phyloP scores from a whole-genome alignment of 768 basidiomycete genomes.

The Phanerochaete sordida region DNA sequence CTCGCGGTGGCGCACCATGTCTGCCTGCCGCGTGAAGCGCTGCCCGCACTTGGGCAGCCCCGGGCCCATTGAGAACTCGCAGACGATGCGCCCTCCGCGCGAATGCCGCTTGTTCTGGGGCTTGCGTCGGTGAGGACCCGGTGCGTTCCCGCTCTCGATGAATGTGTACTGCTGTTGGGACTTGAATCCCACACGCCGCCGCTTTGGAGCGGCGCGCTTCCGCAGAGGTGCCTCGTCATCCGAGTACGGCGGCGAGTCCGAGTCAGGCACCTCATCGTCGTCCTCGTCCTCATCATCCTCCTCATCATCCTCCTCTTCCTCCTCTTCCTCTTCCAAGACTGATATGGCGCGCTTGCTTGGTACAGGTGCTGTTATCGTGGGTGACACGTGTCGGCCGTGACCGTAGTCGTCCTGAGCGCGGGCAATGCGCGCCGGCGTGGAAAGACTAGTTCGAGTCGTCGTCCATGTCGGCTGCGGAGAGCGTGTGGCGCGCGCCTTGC shows the following conservation, averaged over 20 bases:
- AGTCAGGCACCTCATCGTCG: neutral
- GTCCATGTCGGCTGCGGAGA: neutral
- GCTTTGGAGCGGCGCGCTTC: neutral
- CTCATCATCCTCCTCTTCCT: neutral
- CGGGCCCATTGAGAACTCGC: neutral
- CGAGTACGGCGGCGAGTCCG: neutral
- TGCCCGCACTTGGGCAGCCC: neutral
- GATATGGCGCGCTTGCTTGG: neutral
- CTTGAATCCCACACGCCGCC: neutral
- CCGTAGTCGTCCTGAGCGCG: neutral
- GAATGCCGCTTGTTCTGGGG: neutral
- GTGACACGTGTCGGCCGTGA: neutral
- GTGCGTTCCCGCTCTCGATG: neutral
- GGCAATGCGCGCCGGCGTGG: neutral
- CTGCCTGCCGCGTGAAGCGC: slow-evolving; percentile 2
- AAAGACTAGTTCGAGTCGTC: neutral
- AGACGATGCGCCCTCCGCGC: neutral
- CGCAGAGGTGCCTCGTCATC: neutral
- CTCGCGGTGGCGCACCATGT: slow-evolving; percentile 3
- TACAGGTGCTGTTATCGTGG: neutral
- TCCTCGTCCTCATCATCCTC: neutral
- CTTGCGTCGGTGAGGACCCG: neutral
- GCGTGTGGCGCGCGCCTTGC: neutral
- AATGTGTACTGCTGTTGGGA: neutral
- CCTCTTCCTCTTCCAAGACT: neutral